Conservation (phyloP, 495 filamentous ascomycete genomes). For the Talaromyces liani region DNA sequence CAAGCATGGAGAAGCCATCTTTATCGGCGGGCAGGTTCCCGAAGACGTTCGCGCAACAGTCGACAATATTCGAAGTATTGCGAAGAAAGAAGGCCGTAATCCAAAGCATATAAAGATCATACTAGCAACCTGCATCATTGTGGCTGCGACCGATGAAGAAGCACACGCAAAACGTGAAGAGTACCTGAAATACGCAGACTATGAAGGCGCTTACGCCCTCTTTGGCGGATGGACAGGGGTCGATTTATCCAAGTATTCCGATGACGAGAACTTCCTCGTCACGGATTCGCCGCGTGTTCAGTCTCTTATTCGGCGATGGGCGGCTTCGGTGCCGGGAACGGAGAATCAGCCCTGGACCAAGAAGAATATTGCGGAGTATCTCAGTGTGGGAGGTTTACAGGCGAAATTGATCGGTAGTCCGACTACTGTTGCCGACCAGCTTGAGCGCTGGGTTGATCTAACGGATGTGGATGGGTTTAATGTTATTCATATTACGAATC, state of each 20-base stretch:
- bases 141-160: conserved; percentile 47
- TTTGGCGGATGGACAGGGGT: conserved; percentile 60
- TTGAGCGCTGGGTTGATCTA: conserved; percentile 40
- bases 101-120: conserved; percentile 46
- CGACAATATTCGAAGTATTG: conserved; percentile 41
- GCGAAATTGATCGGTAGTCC: conserved; percentile 40
- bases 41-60: conserved; percentile 34
- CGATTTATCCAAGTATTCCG: conserved; percentile 43
- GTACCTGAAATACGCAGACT: conserved; percentile 42
- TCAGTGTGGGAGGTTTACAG: conserved; percentile 44
- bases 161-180: conserved; percentile 44
- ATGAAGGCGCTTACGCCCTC: conserved; percentile 50
- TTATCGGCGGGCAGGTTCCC: conserved; percentile 42
- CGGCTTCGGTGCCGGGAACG: conserved; percentile 24
- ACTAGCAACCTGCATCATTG: conserved; percentile 33
- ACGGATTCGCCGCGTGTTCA: conserved; percentile 19
- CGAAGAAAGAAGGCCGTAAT: conserved; percentile 37
- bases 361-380: conserved; percentile 44
- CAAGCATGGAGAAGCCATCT: conserved; percentile 52
- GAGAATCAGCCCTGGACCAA: conserved; percentile 48
- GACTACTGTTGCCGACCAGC: conserved; percentile 39
- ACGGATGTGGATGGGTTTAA: conserved; percentile 47
- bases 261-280: conserved; percentile 46
- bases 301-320: conserved; percentile 20
- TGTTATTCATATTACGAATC: conserved; percentile 45